Conservation (phyloP, 345 rosid species). For the Nasturtium officinale region DNA sequence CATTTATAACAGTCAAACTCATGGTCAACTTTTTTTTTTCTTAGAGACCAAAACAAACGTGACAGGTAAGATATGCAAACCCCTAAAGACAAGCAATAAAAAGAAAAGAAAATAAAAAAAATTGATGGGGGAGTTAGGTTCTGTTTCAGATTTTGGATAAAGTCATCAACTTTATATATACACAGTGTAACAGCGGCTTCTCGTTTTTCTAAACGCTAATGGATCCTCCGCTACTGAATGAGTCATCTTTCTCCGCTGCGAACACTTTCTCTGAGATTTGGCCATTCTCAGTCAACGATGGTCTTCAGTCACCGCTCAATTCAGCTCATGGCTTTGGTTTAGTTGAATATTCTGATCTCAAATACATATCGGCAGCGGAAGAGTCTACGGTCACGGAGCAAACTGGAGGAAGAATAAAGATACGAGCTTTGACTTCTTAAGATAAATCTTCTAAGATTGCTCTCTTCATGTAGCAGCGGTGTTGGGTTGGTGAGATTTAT, state of each 20-base stretch:
- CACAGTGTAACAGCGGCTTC: not conserved
- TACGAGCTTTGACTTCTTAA: conserved; percentile 62
- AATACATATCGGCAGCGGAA: conserved; percentile 62
- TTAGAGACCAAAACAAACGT: not conserved
- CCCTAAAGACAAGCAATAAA: too few species aligned
- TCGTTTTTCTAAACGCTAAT: conserved; percentile 35
- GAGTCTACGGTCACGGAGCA: conserved; percentile 80
- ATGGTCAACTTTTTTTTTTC: conserved; percentile 19
- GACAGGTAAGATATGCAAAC: too few species aligned
- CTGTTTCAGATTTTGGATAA: conserved; percentile 2
- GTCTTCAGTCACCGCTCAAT: conserved; percentile 36
- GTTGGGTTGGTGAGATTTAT: conserved; percentile 57
- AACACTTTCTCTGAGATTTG: conserved; percentile 85
- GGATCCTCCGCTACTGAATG: conserved; percentile 80
- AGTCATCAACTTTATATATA: not conserved
- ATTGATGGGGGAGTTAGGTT: too few species aligned
- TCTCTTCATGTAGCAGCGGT: conserved; percentile 70
- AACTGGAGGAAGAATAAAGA: conserved; percentile 65
- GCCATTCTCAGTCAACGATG: conserved; percentile 61
- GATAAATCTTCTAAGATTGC: conserved; percentile 67
- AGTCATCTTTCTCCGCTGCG: conserved; percentile 73
- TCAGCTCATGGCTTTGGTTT: conserved; percentile 36
- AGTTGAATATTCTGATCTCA: conserved; percentile 44
- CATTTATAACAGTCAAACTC: conserved; percentile 24
- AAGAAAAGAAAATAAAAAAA: too few species aligned